These are phyloP conservation scores for Verticillium longisporum DNA, from an alignment of 2,329 filamentous ascomycete species.

Conservation along the genomic window DNA sequence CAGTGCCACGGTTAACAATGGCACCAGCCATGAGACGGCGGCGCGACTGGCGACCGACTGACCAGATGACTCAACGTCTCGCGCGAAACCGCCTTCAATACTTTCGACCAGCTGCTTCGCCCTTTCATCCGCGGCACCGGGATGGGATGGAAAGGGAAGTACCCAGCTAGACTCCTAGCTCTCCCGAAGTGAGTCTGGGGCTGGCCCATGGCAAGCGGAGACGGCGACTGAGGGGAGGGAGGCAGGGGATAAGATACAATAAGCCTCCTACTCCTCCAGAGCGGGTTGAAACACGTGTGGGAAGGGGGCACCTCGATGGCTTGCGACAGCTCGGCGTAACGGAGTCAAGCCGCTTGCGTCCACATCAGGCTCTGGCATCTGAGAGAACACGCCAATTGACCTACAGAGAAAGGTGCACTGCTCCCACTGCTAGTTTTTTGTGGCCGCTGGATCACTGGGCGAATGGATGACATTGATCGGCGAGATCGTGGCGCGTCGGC, in stretches of 20 bases:
- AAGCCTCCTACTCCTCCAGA: neutral
- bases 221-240: neutral
- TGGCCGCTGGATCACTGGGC: neutral
- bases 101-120: neutral
- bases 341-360: constrained; percentile 9
- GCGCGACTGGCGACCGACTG: constrained; percentile 1
- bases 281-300: neutral
- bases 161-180: neutral
- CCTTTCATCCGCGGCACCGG: constrained; percentile 1
- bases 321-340: constrained; percentile 11
- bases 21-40: constrained; percentile 7
- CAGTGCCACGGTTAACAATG: constrained; percentile 9
- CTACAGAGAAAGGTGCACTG: neutral
- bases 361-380: neutral
- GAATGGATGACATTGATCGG: neutral
- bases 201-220: neutral
- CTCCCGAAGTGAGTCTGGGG: neutral
- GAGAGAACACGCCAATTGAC: neutral
- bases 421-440: neutral
- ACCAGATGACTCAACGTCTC: neutral
- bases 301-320: neutral
- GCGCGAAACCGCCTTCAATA: neutral
- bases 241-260: neutral
- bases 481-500: neutral
- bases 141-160: neutral